phyloP scores from a whole-genome alignment of 2,329 filamentous ascomycete genomes.

The Trichoderma hamatum region DNA sequence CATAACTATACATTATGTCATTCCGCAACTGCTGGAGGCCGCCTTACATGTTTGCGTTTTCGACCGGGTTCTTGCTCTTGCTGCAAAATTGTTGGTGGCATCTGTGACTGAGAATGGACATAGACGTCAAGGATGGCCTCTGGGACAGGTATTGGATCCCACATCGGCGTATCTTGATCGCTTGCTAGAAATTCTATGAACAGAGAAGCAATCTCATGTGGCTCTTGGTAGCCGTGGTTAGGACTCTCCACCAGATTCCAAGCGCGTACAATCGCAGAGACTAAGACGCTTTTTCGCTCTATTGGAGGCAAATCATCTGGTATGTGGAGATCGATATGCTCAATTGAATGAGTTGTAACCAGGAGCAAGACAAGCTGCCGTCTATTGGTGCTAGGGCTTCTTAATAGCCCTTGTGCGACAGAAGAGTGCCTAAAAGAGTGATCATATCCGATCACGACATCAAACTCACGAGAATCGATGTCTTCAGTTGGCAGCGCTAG shows the following conservation, averaged over 20 bases:
- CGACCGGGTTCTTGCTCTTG: conserved; percentile 38
- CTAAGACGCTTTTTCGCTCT: conserved; percentile 52
- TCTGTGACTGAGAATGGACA: conserved; percentile 44
- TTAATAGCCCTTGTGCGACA: conserved; percentile 33
- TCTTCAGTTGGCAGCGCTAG: conserved; percentile 48
- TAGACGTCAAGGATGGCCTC: conserved; percentile 54
- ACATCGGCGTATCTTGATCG: conserved; percentile 45
- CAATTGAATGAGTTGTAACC: conserved; percentile 55
- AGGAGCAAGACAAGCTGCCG: conserved; percentile 53
- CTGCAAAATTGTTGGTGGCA: conserved; percentile 26
- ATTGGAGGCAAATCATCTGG: conserved; percentile 40
- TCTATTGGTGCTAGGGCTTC: conserved; percentile 29
- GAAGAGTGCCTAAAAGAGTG: conserved; percentile 49
- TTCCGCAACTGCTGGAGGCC: not conserved
- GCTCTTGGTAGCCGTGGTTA: conserved; percentile 45
- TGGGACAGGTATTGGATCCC: conserved; percentile 53
- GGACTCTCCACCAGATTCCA: conserved; percentile 47
- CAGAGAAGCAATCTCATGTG: conserved; percentile 50
- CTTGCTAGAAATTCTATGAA: conserved; percentile 50
- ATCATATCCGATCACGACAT: conserved; percentile 59
- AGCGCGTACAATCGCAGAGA: conserved; percentile 44
- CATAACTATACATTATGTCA: not conserved
- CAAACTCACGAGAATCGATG: conserved; percentile 46
- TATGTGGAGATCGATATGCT: conserved; percentile 57
- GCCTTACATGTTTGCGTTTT: conserved; percentile 56